phyloP scores from a whole-genome alignment of 495 filamentous ascomycete species.

The Xylaria palmicola region DNA sequence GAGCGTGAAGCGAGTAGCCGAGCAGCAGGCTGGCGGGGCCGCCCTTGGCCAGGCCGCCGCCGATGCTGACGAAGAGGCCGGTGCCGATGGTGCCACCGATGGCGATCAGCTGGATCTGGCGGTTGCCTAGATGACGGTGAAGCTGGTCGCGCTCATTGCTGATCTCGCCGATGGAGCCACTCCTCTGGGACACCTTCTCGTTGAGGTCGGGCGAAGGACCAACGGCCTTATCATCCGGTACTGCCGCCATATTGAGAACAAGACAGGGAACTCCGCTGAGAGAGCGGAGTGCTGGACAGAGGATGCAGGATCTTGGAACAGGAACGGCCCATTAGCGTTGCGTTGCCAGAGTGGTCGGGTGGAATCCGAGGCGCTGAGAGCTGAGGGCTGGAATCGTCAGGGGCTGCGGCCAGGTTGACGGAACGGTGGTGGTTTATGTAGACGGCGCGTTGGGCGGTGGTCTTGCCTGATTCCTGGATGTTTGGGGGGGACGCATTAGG shows the following conservation, averaged over 20 bases:
- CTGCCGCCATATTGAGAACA: constrained; percentile 35
- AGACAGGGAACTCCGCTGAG: constrained; percentile 32
- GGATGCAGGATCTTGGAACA: constrained; percentile 25
- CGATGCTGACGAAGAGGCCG: constrained; percentile 74
- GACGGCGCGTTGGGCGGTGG: neutral
- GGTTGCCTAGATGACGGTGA: constrained; percentile 59
- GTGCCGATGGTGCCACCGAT: constrained; percentile 81
- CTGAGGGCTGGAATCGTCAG: neutral
- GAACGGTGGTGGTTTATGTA: neutral
- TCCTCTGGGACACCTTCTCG: constrained; percentile 24
- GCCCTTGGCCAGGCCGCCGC: constrained; percentile 58
- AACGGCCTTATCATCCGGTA: constrained; percentile 21
- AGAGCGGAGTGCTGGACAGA: constrained; percentile 30
- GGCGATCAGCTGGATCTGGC: constrained; percentile 72
- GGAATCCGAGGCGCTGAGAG: neutral
- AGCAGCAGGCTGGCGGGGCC: constrained; percentile 70
- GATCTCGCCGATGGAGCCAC: constrained; percentile 21
- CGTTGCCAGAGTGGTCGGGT: constrained; percentile 2
- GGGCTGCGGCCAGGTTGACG: neutral
- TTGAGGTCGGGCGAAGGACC: neutral
- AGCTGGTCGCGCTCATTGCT: constrained; percentile 25
- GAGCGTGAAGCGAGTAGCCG: constrained; percentile 61
- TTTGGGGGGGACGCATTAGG: neutral
- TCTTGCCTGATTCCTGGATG: neutral
- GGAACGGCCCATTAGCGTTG: constrained; percentile 25